phyloP scores from a whole-genome alignment of 441 rosid species.

The Erysimum pusillum region DNA sequence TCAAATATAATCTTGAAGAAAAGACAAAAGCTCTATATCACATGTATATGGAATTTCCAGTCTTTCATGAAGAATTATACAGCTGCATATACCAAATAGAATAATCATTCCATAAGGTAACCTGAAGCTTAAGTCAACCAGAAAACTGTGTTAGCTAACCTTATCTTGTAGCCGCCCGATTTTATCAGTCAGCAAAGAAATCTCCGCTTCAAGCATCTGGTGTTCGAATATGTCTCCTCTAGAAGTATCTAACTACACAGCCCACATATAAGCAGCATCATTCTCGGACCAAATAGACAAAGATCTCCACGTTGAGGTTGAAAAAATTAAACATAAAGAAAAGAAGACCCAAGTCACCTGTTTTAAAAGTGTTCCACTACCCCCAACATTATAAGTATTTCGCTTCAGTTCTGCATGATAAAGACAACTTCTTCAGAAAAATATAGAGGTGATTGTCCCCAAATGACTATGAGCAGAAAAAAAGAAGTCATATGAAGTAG shows the following conservation, averaged over 20 bases:
- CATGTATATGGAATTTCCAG: not conserved
- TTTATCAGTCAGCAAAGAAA: constrained; percentile 74
- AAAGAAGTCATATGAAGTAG: constrained; percentile 7
- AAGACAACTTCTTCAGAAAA: constrained; percentile 18
- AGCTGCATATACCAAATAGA: constrained; percentile 21
- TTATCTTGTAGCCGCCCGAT: constrained; percentile 69
- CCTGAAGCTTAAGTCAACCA: constrained; percentile 16
- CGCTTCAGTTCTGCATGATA: constrained; percentile 68
- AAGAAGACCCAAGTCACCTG: constrained; percentile 58
- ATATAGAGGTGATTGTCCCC: constrained; percentile 11
- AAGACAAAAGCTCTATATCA: constrained; percentile 6
- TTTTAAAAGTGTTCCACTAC: constrained; percentile 53
- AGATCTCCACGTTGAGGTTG: constrained; percentile 9
- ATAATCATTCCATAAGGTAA: constrained; percentile 25
- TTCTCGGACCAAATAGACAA: constrained; percentile 33
- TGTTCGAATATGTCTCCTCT: constrained; percentile 76
- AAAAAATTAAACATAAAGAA: not conserved
- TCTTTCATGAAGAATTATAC: not conserved
- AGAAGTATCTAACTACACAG: constrained; percentile 63
- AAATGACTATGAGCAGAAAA: constrained; percentile 18
- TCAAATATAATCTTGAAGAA: not conserved
- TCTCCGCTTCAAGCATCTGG: constrained; percentile 85
- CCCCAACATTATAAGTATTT: constrained; percentile 56
- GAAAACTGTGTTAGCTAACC: constrained; percentile 60
- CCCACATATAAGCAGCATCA: constrained; percentile 43